Evolutionary conservation across 331 rosid species (phyloP), one percentile per base, ranked within the genome.

Genomic region (Cucumis variabilis): DNA sequence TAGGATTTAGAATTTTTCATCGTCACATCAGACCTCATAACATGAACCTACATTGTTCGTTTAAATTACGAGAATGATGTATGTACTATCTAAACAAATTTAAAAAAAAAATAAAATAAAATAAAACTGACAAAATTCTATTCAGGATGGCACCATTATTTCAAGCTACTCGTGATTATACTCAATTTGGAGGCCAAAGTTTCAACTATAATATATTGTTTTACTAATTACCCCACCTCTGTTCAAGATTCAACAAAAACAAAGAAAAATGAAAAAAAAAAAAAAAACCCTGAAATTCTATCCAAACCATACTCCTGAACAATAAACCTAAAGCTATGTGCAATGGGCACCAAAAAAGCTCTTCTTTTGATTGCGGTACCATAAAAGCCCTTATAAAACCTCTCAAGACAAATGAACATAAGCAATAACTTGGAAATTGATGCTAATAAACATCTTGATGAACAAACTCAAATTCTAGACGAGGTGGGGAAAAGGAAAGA

Each of bases 401-500:
- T 1, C 50, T 17, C 50, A 80, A 51, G 11, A 53, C 25, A 80
- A 58, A 11, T 2, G 27, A 14, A 62, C 70, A 81, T 55, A 53
- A 37, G 72, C 51, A 85, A 72, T 9, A n/a, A 86, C 82, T 21
- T 28, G 65, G 5, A 51, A 16, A 21, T 28, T 5, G 5, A 62
- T 62, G 24, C 2, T 46, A 46, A 23, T 28, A 44, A 12, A 23
- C 82, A 53, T 8, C 69, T 17, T 75, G 37, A 21, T 12, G 25
- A 84, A 25, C 46, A 19, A 62, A 83, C 37, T 48, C 13, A 82
- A 87, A 63, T 66, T 84, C 81, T n/a, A 33, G 14, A n/a, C 63
- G 30, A 73, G 44, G 46, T 17, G 20, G 13, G 74, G 28, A 2
- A 13, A 24, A 13, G 83, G 82, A 24, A 16, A 21, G 60, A 75